Conservation (phyloP, 495 filamentous ascomycete species). For the Talaromyces thailandensis region DNA sequence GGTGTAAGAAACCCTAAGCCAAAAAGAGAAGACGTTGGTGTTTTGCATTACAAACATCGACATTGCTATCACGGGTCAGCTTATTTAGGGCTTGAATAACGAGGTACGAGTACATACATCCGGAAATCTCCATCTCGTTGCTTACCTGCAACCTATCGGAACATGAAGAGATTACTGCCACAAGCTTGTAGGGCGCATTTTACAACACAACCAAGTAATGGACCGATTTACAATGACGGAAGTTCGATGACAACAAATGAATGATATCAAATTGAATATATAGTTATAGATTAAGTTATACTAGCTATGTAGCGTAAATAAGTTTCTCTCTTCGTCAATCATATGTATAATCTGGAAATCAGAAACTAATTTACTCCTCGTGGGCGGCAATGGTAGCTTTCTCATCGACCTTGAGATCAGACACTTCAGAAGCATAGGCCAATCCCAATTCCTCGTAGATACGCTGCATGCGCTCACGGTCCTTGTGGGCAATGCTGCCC, state of each 20-base stretch:
- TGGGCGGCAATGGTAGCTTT: background rate
- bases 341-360: background rate
- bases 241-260: background rate
- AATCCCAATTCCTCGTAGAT: slow-evolving; percentile 27
- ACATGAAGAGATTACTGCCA: no score
- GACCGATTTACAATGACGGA: background rate
- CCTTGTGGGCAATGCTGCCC: slow-evolving; percentile 23
- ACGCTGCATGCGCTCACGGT: slow-evolving; percentile 20
- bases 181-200: no score
- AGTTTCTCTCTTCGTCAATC: background rate
- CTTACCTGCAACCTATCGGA: no score
- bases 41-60: no score
- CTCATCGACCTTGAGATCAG: slow-evolving; percentile 20
- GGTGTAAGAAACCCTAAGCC: no score
- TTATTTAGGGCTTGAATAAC: no score
- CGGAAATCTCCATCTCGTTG: no score
- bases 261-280: background rate
- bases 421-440: slow-evolving; percentile 18
- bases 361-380: slow-evolving; percentile 2
- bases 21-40: no score
- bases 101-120: no score
- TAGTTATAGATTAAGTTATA: background rate
- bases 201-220: background rate
- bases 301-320: background rate
- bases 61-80: no score